phyloP scores from a whole-genome alignment of 2,329 filamentous ascomycete species.

The Sarocladium kiliense region DNA sequence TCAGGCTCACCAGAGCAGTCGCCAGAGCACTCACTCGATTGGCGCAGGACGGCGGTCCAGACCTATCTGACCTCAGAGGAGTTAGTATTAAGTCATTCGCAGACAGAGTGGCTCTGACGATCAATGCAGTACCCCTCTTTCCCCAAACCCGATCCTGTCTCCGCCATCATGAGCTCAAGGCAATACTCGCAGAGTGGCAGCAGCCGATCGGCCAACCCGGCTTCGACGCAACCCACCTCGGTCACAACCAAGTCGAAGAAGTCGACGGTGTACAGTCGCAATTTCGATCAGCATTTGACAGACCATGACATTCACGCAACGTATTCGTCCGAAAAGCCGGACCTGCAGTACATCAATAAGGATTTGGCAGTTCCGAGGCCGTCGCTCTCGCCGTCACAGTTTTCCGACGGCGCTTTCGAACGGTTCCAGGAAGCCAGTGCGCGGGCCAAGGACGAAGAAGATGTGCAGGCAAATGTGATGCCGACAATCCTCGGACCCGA shows the following conservation, averaged over 20 bases:
- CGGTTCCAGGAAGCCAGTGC: constrained; percentile 14
- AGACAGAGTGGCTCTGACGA: neutral
- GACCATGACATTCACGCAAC: constrained; percentile 26
- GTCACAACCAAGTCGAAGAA: constrained; percentile 16
- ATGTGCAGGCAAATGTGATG: constrained; percentile 25
- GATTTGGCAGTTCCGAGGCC: neutral
- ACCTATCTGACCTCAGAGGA: constrained; percentile 18
- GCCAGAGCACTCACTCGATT: constrained; percentile 16
- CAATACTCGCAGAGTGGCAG: neutral
- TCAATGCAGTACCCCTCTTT: neutral
- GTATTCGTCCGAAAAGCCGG: constrained; percentile 22
- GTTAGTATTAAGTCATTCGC: constrained; percentile 8
- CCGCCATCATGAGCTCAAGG: neutral
- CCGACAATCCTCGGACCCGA: constrained; percentile 22
- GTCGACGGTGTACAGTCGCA: constrained; percentile 22
- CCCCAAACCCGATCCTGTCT: neutral
- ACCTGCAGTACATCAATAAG: constrained; percentile 22
- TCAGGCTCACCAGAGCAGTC: neutral
- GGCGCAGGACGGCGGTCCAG: constrained; percentile 20
- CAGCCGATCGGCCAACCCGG: constrained; percentile 11
- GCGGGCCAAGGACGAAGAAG: constrained; percentile 27
- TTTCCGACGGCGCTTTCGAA: neutral
- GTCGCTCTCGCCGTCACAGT: neutral
- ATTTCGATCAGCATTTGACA: constrained; percentile 31
- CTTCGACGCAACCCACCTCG: neutral